Evolutionary conservation across 352 stramenopile species (phyloP), one percentile per base, ranked within the genome.

Genomic region (Phytophthora gonapodyides): DNA sequence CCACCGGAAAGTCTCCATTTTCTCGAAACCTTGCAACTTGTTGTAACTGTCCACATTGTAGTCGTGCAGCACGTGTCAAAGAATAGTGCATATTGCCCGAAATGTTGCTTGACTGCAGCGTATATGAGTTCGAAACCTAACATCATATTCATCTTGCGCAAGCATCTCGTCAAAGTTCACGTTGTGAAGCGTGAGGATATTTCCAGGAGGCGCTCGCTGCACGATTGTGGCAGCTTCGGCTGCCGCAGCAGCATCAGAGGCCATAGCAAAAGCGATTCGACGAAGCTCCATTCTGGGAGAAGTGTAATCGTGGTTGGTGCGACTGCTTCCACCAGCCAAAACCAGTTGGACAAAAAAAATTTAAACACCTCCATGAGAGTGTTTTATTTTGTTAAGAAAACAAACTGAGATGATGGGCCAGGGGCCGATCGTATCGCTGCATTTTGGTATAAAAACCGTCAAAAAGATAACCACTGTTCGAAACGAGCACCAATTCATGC

Each of bases 51-150:
- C 44, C 7, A 51, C 2, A 5, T 21, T 51, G 44, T 51, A 41
- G 7, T 10, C 44, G 5, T 51, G 5, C 27, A 51, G 15, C 12
- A 51, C 15, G 13, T 30, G 7, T 24, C 44, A 27, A 51, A 51
- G 30, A 40, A 51, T 51, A 31, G 45, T 33, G 31, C 31, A 42
- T 19, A 53, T 53, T 7, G 31, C 31, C 17, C 45, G 45, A 16
- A 53, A 53, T n/a, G 45, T 42, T 15, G 45, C 31, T 53, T 42
- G 45, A 3, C 45, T 53, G 7, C 45, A 53, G 45, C 45, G 45
- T 12, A 53, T 16, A 16, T 42, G 45, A 42, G 8, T 11, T 8
- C 31, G 45, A 53, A 53, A 53, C 45, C 45, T 31, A 42, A 30
- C 16, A 13, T 53, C 45, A 16, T 53, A 53, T 33, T 53, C 45